These are phyloP conservation scores for Termitomyces sp. DNA, from an alignment of 768 basidiomycete species.

Conservation along the genomic window DNA sequence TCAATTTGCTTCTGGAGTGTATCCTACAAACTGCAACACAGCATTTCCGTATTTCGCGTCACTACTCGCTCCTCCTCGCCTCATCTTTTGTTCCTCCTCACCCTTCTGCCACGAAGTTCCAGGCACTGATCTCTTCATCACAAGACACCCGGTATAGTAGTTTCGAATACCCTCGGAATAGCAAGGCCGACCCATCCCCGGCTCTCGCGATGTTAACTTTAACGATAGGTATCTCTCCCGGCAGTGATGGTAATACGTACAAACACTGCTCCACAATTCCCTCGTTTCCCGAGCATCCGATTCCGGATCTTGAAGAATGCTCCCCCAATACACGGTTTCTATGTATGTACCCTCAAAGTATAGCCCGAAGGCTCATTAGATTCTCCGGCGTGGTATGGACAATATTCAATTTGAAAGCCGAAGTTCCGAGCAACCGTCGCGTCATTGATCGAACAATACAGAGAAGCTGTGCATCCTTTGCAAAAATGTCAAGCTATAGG, in stretches of 20 bases:
- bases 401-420: background rate
- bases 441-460: background rate
- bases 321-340: background rate
- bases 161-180: background rate
- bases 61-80: background rate
- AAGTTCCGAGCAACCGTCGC: background rate
- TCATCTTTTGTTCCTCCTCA: background rate
- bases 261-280: background rate
- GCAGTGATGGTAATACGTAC: background rate
- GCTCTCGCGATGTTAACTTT: background rate
- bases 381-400: background rate
- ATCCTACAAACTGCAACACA: background rate
- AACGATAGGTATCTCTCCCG: background rate
- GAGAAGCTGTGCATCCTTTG: background rate
- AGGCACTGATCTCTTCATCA: background rate
- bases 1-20: background rate
- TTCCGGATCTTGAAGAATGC: background rate
- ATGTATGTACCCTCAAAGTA: too few relatives aligned
- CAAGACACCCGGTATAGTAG: too few relatives aligned
- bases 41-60: background rate
- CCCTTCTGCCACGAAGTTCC: background rate
- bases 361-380: background rate
- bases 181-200: background rate
- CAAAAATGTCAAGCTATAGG: background rate
- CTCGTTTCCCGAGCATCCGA: background rate